phyloP scores from a whole-genome alignment of 441 rosid genomes.

The Euphorbia celastroides region DNA sequence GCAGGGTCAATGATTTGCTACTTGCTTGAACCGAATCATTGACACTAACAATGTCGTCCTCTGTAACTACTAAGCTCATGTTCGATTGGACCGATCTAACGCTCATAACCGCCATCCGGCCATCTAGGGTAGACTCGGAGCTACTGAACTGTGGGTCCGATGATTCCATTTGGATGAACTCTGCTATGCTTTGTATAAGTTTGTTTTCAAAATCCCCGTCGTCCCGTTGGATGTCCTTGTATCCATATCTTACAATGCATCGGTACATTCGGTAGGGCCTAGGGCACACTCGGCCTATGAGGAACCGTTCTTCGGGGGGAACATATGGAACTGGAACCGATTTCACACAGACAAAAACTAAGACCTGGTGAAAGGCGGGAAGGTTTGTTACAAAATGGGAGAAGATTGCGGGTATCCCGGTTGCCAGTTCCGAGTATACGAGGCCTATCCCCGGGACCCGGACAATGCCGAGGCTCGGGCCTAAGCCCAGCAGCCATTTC shows the following conservation, averaged over 20 bases:
- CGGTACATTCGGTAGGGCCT: constrained; percentile 90
- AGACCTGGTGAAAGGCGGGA: constrained; percentile 82
- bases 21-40: constrained; percentile 54
- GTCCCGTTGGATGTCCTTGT: constrained; percentile 81
- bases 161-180: constrained; percentile 94
- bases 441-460: constrained; percentile 96
- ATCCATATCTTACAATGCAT: constrained; percentile 90
- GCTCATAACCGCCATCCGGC: constrained; percentile 93
- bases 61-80: constrained; percentile 47
- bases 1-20: constrained; percentile 67
- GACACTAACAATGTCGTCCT: constrained; percentile 37
- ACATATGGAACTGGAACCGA: constrained; percentile 91
- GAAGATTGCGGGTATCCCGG: constrained; percentile 89
- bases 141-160: constrained; percentile 51
- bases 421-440: constrained; percentile 79
- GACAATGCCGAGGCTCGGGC: constrained; percentile 92
- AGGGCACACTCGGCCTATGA: constrained; percentile 90
- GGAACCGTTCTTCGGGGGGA: constrained; percentile 80
- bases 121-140: constrained; percentile 63
- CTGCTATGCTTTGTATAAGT: constrained; percentile 83
- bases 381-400: constrained; percentile 92
- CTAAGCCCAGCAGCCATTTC: constrained; percentile 82
- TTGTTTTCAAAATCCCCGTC: constrained; percentile 78
- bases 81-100: constrained; percentile 43
- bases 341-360: constrained; percentile 90